These are phyloP conservation scores for Lasiodiplodia sp. DNA, from an alignment of 2,329 filamentous ascomycete genomes.

Conservation along the genomic window DNA sequence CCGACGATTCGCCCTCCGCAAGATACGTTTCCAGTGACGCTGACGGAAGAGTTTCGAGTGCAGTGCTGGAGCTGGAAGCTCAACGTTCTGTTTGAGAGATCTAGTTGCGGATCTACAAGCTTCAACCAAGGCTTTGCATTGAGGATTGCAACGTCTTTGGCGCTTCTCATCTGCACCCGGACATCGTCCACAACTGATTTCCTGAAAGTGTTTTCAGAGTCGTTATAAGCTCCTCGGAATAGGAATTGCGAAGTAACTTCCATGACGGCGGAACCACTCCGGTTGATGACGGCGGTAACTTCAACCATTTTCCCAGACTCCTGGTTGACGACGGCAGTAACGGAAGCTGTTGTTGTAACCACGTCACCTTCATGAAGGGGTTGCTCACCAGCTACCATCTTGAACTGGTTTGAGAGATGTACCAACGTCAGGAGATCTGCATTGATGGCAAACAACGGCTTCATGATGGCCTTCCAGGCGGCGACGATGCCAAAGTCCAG, in stretches of 20 bases:
- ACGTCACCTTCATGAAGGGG: constrained; percentile 33
- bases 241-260: constrained; percentile 35
- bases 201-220: constrained; percentile 23
- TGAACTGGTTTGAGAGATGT: constrained; percentile 35
- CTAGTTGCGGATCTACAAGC: not conserved
- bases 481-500: constrained; percentile 49
- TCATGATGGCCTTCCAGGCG: constrained; percentile 44
- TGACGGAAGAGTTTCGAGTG: constrained; percentile 2
- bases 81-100: constrained; percentile 30
- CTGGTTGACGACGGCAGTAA: constrained; percentile 31
- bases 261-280: constrained; percentile 33
- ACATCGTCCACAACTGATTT: not conserved
- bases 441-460: constrained; percentile 32
- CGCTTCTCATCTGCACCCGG: not conserved
- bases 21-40: not conserved
- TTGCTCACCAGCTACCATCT: constrained; percentile 26
- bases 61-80: constrained; percentile 31
- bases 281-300: constrained; percentile 33
- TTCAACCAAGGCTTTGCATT: constrained; percentile 8
- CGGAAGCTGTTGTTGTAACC: constrained; percentile 30
- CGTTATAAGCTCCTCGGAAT: constrained; percentile 33
- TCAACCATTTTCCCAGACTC: constrained; percentile 34
- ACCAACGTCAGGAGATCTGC: constrained; percentile 35
- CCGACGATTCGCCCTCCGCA: not conserved
- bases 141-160: constrained; percentile 5